These are phyloP conservation scores for Monosporascus ibericus DNA, from an alignment of 2,329 filamentous ascomycete genomes.

Conservation along the genomic window DNA sequence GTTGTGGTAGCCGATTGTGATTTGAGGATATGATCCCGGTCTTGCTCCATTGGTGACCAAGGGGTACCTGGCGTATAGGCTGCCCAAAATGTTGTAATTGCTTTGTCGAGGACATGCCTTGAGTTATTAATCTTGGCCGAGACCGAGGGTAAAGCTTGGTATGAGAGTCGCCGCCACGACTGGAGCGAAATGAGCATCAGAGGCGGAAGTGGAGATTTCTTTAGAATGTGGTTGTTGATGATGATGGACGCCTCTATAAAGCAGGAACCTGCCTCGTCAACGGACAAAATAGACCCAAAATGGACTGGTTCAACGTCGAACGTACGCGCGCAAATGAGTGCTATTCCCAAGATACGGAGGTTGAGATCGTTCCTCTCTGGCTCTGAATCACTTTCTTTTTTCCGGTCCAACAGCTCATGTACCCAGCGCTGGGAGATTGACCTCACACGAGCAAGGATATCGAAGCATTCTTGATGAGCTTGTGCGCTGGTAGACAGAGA, in stretches of 20 bases:
- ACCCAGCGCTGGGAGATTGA: background rate
- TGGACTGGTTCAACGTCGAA: conserved; percentile 3
- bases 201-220: background rate
- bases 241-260: background rate
- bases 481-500: background rate
- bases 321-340: conserved; percentile 5
- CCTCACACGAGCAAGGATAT: background rate
- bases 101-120: background rate
- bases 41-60: background rate
- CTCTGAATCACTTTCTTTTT: background rate
- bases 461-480: background rate
- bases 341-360: background rate
- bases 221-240: conserved; percentile 4
- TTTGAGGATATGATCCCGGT: background rate
- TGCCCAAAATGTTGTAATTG: background rate
- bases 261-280: background rate
- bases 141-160: background rate
- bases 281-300: background rate
- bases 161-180: background rate
- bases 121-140: background rate
- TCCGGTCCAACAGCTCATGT: background rate
- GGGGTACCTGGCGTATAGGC: background rate
- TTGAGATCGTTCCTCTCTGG: background rate
- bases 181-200: background rate
- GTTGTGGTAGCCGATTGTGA: background rate